These are phyloP conservation scores for Tetracladium setigerum DNA, from an alignment of 495 filamentous ascomycete genomes.

Conservation along the genomic window DNA sequence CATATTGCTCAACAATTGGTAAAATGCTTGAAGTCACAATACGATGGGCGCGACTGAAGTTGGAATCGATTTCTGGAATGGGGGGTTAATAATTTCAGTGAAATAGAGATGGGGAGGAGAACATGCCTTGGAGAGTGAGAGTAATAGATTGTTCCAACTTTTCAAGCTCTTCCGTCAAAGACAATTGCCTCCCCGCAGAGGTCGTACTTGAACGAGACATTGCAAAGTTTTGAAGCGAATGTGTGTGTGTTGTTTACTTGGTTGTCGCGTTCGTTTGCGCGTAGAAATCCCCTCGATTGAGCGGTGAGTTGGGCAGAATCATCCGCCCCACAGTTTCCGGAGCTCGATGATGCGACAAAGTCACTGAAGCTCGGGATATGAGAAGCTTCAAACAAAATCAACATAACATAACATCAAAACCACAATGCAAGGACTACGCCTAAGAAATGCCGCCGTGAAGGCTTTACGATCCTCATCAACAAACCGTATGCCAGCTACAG, in stretches of 20 bases:
- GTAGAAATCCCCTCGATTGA: too few species aligned
- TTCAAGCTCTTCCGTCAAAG: slow-evolving; percentile 90
- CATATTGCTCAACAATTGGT: slow-evolving; percentile 93
- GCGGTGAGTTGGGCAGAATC: too few species aligned
- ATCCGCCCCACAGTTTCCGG: too few species aligned
- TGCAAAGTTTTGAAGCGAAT: not conserved
- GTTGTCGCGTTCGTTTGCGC: not conserved
- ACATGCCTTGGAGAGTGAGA: slow-evolving; percentile 80
- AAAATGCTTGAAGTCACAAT: slow-evolving; percentile 93
- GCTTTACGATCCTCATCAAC: too few species aligned
- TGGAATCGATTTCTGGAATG: slow-evolving; percentile 84
- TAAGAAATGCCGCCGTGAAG: too few species aligned
- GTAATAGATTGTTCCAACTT: slow-evolving; percentile 96
- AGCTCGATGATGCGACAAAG: too few species aligned
- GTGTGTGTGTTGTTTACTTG: not conserved
- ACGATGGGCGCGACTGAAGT: slow-evolving; percentile 93
- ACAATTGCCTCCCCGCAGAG: slow-evolving; percentile 56
- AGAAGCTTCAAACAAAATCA: too few species aligned
- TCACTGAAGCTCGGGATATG: too few species aligned
- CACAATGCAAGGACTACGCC: too few species aligned
- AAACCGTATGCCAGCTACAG: too few species aligned
- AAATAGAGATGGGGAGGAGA: not conserved
- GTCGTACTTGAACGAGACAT: slow-evolving; percentile 18
- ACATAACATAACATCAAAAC: too few species aligned
- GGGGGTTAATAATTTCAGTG: slow-evolving; percentile 1